Percentiles rank a stretch among this genome's conserved stretches.
phyloP scores from a whole-genome alignment of 2,329 filamentous ascomycete species.

The Hirsutella rhossiliensis region DNA sequence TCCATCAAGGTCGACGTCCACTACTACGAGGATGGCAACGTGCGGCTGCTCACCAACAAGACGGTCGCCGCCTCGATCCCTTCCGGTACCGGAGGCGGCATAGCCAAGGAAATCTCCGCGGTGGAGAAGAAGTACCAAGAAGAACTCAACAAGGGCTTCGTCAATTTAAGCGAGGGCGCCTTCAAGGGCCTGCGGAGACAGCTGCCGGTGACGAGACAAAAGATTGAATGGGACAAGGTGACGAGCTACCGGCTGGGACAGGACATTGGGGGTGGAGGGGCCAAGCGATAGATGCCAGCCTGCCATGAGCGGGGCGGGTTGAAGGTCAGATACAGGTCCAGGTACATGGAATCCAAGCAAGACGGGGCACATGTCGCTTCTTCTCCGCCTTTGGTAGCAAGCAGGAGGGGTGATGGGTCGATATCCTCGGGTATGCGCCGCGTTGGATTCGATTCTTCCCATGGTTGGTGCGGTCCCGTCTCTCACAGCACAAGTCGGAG shows the following conservation, averaged over 20 bases:
- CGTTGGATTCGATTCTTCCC: background rate
- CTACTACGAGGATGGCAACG: slow-evolving; percentile 99
- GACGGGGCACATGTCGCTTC: too few species aligned
- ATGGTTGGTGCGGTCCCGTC: background rate
- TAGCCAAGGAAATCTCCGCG: slow-evolving; percentile 65
- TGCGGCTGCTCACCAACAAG: slow-evolving; percentile 84
- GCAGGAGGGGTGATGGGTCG: background rate
- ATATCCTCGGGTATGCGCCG: background rate
- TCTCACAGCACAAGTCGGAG: too few species aligned
- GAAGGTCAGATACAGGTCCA: background rate
- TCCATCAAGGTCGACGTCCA: slow-evolving; percentile 89
- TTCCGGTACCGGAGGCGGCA: slow-evolving; percentile 50
- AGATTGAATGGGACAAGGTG: slow-evolving; percentile 99
- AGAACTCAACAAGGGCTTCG: slow-evolving; percentile 85
- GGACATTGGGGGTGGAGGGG: slow-evolving; percentile 61
- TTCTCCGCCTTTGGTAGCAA: too few species aligned
- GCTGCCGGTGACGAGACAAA: slow-evolving; percentile 91
- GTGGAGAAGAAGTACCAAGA: slow-evolving; percentile 92
- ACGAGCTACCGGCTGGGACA: slow-evolving; percentile 79
- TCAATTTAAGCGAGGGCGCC: slow-evolving; percentile 77
- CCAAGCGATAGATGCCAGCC: slow-evolving; percentile 29
- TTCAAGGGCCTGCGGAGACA: slow-evolving; percentile 91
- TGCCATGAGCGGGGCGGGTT: background rate
- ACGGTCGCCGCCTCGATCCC: slow-evolving; percentile 50
- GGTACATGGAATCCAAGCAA: too few species aligned